Evolutionary conservation across 2,329 filamentous ascomycete genomes (phyloP).

Genomic region (Hypoxylon sp.): DNA sequence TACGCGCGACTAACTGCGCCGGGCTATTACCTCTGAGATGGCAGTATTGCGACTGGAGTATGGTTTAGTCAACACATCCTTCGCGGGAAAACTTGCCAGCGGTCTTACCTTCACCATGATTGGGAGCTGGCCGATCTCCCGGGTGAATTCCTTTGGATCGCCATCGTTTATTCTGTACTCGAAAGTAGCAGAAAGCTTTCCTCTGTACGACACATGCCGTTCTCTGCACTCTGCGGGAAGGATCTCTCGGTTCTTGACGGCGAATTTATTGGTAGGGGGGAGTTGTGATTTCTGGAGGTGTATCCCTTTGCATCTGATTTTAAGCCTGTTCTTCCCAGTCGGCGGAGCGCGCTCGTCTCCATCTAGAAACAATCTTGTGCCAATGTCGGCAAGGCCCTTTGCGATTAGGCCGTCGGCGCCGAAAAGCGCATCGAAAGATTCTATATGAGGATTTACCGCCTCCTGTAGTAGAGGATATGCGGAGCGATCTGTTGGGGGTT

Average conservation of each 20-base stretch:
- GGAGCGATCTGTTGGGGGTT: constrained; percentile 88
- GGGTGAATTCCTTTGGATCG: constrained; percentile 83
- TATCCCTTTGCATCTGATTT: constrained; percentile 84
- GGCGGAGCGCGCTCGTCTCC: constrained; percentile 76
- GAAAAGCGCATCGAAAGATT: constrained; percentile 95
- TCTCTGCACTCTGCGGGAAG: constrained; percentile 95
- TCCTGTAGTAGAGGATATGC: constrained; percentile 89
- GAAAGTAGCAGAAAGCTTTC: constrained; percentile 84
- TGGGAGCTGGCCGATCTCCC: constrained; percentile 90
- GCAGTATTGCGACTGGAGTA: constrained; percentile 82
- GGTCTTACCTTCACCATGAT: constrained; percentile 88
- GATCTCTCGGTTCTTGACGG: constrained; percentile 83
- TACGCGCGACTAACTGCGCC: constrained; percentile 83
- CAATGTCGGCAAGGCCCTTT: constrained; percentile 88
- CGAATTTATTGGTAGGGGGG: constrained; percentile 86
- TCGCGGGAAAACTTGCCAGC: not conserved
- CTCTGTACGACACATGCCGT: constrained; percentile 91
- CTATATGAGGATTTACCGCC: constrained; percentile 91
- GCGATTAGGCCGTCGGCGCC: constrained; percentile 78
- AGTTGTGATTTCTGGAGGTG: constrained; percentile 86
- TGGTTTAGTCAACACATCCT: constrained; percentile 32
- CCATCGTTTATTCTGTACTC: constrained; percentile 91
- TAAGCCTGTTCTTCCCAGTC: constrained; percentile 79
- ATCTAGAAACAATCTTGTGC: constrained; percentile 88
- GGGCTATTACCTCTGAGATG: constrained; percentile 91